Conservation (phyloP, 2,329 filamentous ascomycete genomes). For the Calonectria hawksworthii region DNA sequence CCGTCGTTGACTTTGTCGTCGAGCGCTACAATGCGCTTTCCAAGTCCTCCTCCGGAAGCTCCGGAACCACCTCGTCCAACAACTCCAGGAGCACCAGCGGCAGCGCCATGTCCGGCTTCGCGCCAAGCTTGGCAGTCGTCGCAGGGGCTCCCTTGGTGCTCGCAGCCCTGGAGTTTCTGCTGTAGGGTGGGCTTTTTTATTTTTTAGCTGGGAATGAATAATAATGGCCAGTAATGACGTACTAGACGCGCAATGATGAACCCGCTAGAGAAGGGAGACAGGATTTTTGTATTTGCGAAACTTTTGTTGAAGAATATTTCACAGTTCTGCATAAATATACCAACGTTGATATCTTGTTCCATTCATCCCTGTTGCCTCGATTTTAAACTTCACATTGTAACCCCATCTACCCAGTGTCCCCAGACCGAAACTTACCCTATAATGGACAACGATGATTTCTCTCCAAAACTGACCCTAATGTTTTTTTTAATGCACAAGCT, state of each 20-base stretch:
- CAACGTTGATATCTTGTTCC: background rate
- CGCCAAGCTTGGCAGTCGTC: background rate
- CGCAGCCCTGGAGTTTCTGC: background rate
- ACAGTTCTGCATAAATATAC: background rate
- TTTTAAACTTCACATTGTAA: background rate
- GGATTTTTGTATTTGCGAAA: background rate
- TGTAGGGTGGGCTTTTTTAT: background rate
- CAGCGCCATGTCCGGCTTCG: background rate
- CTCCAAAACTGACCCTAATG: background rate
- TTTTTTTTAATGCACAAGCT: background rate
- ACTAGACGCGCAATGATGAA: background rate
- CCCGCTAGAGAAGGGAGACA: background rate
- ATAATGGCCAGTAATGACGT: background rate
- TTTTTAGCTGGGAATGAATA: background rate
- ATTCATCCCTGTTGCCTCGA: background rate
- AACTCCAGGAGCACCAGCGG: background rate
- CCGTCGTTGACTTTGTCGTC: constrained; percentile 54
- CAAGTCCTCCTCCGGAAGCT: constrained; percentile 17
- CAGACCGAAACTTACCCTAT: background rate
- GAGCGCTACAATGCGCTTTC: constrained; percentile 45
- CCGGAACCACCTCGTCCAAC: background rate
- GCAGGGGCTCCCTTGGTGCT: background rate
- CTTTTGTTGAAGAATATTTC: background rate
- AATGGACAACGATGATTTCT: background rate
- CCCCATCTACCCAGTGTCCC: background rate